Base-by-base conservation (phyloP, 208 protist genomes). In the Leishmania lainsoni region DNA sequence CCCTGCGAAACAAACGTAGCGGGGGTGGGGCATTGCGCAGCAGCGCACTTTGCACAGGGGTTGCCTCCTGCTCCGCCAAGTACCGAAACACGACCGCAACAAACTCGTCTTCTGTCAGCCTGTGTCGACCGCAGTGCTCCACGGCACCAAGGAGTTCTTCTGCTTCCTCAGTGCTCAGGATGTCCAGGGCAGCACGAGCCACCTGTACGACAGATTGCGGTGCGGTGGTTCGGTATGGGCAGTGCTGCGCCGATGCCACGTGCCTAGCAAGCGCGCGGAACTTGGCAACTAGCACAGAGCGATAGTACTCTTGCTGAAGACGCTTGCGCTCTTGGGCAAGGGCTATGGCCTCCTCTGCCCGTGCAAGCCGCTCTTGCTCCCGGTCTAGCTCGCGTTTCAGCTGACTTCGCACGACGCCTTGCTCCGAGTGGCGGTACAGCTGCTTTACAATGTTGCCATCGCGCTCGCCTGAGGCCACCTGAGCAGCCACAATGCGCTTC, bases 141-240 rank as follows among this genome's bases (percentile, higher is more conserved):
- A 97, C 49, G 1, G 89, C 86, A 14, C 78, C 75, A 32, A 90
- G 73, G 32, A 96, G 73, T 83, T 95, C 94, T 69, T 92, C 89
- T 32, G 90, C 75, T 63, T 97, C 92, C 0, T 88, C 87, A 0
- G 88, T 54, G 51, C 87, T 90, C n/a, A 97, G 79, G 48, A 93
- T 17, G 66, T 91, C 81, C 17, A 93, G 80, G 17, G 91, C 82
- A 51, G 90, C 94, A 1, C 87, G 83, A 10, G 90, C 84, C 51
- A 97, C 75, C 12, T 84, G 81, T 9, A 90, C 83, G 20, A 93
- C 83, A 48, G 80, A 80, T 69, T 93, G 86, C 45, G 90, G 79
- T n/a, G 75, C 75, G 0, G 74, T 74, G 12, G 81, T 79, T 29
- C 81, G 71, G 85, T 87, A 93, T 61, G 83, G 52, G n/a, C 22